A percentile compares a stretch with the other conserved stretches of the same genome.
Evolutionary conservation across 2,329 filamentous ascomycete genomes (phyloP).

Genomic region (Dactylellina sp.): DNA sequence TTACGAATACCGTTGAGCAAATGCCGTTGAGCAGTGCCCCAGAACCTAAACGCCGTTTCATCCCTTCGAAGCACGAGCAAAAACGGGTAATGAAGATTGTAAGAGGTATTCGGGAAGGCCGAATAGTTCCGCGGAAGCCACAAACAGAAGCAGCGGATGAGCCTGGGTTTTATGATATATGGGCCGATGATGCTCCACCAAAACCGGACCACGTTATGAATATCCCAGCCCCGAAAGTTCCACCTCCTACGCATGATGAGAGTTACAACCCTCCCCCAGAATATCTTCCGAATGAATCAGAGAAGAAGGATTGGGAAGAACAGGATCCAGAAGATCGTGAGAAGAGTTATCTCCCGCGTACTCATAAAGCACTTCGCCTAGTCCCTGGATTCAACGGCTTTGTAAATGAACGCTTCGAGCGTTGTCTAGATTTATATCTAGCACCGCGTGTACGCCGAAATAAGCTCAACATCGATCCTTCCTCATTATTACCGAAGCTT

Average conservation of each 20-base stretch:
- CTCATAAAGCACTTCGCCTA: constrained; percentile 85
- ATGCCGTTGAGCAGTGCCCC: constrained; percentile 96
- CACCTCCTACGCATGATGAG: constrained; percentile 92
- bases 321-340: constrained; percentile 90
- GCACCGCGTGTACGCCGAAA: constrained; percentile 92
- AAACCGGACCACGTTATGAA: constrained; percentile 90
- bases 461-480: constrained; percentile 95
- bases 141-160: constrained; percentile 79
- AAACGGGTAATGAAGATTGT: constrained; percentile 98
- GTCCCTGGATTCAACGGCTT: constrained; percentile 91
- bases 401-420: constrained; percentile 95
- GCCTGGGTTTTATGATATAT: constrained; percentile 84
- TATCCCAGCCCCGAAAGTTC: constrained; percentile 90
- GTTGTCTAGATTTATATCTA: constrained; percentile 93
- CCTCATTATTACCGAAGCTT: constrained; percentile 89
- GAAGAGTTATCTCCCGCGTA: constrained; percentile 84
- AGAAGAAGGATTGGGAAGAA: constrained; percentile 86
- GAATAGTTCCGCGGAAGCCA: constrained; percentile 89
- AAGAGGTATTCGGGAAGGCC: constrained; percentile 91
- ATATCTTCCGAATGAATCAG: constrained; percentile 87
- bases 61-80: constrained; percentile 96
- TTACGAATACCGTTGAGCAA: constrained; percentile 86
- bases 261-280: constrained; percentile 96
- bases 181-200: constrained; percentile 85
- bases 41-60: constrained; percentile 93